phyloP scores from a whole-genome alignment of 345 rosid species.

The Corchorus capsularis region DNA sequence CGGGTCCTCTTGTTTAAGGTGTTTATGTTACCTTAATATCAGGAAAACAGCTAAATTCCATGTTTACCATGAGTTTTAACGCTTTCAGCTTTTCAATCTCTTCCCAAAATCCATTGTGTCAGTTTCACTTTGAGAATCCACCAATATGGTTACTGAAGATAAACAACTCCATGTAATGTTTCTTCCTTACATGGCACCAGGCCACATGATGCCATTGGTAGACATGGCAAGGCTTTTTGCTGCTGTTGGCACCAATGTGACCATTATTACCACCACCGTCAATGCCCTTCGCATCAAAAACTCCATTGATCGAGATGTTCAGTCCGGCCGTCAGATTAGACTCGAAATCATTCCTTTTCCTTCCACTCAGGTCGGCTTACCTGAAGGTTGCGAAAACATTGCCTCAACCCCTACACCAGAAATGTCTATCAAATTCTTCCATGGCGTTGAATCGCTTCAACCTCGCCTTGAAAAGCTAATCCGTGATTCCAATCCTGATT shows the following conservation, averaged over 20 bases:
- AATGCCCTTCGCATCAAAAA: slow-evolving; percentile 30
- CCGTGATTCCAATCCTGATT: slow-evolving; percentile 20
- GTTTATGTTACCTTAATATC: background rate
- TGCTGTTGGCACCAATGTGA: slow-evolving; percentile 27
- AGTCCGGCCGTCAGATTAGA: slow-evolving; percentile 29
- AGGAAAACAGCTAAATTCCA: background rate
- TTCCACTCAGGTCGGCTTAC: slow-evolving; percentile 1
- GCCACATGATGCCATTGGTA: slow-evolving; percentile 50
- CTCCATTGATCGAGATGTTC: slow-evolving; percentile 20
- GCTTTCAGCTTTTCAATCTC: background rate
- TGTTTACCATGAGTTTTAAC: background rate
- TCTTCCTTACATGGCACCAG: slow-evolving; percentile 50
- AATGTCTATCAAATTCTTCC: slow-evolving; percentile 19
- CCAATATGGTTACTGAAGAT: slow-evolving; percentile 27
- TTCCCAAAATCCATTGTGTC: background rate
- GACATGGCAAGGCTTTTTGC: slow-evolving; percentile 43
- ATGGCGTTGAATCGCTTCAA: slow-evolving; percentile 15
- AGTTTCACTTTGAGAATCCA: slow-evolving; percentile 1
- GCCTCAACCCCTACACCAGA: slow-evolving; percentile 2
- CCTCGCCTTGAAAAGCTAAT: slow-evolving; percentile 25
- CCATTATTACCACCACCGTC: slow-evolving; percentile 32
- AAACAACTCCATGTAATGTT: slow-evolving; percentile 35
- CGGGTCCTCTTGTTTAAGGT: background rate
- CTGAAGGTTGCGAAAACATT: slow-evolving; percentile 21
- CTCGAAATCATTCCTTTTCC: slow-evolving; percentile 15